A percentile compares a stretch with the other conserved stretches of the same genome.
Conservation (phyloP, 2,329 filamentous ascomycete genomes). For the Verticillium isaacii region DNA sequence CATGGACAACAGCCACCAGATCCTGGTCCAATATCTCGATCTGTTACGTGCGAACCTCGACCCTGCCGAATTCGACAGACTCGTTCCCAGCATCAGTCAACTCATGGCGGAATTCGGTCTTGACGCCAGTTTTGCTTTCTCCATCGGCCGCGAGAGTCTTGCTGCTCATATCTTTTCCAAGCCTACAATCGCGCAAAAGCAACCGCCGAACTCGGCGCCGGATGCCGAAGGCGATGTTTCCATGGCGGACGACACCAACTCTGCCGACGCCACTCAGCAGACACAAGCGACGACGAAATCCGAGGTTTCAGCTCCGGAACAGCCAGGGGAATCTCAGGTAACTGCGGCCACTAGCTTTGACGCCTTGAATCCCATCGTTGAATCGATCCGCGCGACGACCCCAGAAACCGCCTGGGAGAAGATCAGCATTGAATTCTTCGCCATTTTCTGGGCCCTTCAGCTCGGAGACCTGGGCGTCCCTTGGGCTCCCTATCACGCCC, state of each 20-base stretch:
- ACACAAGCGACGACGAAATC: constrained; percentile 23
- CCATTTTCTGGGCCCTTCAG: constrained; percentile 88
- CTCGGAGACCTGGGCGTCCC: constrained; percentile 77
- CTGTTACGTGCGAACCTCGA: constrained; percentile 77
- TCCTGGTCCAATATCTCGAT: constrained; percentile 84
- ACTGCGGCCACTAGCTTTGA: constrained; percentile 27
- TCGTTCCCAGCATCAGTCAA: constrained; percentile 69
- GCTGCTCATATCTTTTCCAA: constrained; percentile 53
- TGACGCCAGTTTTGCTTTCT: constrained; percentile 76
- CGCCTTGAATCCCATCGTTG: constrained; percentile 69
- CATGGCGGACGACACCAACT: constrained; percentile 32
- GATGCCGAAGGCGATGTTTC: constrained; percentile 56
- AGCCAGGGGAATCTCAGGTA: neutral
- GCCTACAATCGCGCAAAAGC: constrained; percentile 18
- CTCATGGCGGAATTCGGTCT: constrained; percentile 77
- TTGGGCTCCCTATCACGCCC: constrained; percentile 70
- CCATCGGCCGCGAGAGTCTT: constrained; percentile 73
- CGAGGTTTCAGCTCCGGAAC: constrained; percentile 13
- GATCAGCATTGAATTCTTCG: constrained; percentile 77
- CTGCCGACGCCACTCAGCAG: constrained; percentile 10
- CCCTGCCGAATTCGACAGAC: constrained; percentile 68
- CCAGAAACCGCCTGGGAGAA: constrained; percentile 61
- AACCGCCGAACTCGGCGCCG: constrained; percentile 18
- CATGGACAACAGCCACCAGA: constrained; percentile 83
- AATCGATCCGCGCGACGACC: constrained; percentile 58